Evolutionary conservation across 768 basidiomycete genomes (phyloP), one percentile per base, ranked within the genome.

Genomic region (Rhodotorula taiwanensis): DNA sequence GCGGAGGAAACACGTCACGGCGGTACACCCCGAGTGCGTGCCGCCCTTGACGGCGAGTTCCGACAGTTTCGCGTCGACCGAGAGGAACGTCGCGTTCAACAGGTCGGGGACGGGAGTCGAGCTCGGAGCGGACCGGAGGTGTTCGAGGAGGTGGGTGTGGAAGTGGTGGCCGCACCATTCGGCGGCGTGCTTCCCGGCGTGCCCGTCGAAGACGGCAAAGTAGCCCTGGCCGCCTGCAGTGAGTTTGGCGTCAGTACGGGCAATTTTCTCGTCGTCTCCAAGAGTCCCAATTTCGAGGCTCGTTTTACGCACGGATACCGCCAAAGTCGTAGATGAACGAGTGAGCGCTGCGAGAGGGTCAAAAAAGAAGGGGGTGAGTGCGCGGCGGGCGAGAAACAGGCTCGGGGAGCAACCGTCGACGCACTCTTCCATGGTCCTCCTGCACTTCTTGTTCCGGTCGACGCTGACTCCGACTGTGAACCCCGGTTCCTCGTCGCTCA

Each of bases 81-180:
- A 81, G 76, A 95, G 92, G 79, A 98, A 99, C 5, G 95, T 91
- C 72, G 86, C 80, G 75, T 98, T 97, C 62, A 98, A 82, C 62
- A 92, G 75, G 71, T 94, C 92, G 4, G 94, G 93, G 55, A 98
- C 82, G 33, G 82, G 78, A 23, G 79, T 73, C 36, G 36, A 39
- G 15, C 78, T 75, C 10, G 84, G 81, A 41, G 79, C 78, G 8
- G 50, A 41, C 61, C 83, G 83, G 42, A 94, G 78, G n/a, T 82
- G 30, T 23, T 60, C 51, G 49, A 69, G 59, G 31, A 69, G 60
- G 57, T 69, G 57, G 55, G 92, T 85, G 74, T 98, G 92, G 77
- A 99, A 99, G 75, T 98, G 85, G 71, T 82, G 80, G 47, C 95
- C 95, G 76, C 95, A 98, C 93, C 94, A 98, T 76, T 99, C 95